phyloP scores from a whole-genome alignment of 768 basidiomycete genomes.

The Tylopilus rubrobrunneus region DNA sequence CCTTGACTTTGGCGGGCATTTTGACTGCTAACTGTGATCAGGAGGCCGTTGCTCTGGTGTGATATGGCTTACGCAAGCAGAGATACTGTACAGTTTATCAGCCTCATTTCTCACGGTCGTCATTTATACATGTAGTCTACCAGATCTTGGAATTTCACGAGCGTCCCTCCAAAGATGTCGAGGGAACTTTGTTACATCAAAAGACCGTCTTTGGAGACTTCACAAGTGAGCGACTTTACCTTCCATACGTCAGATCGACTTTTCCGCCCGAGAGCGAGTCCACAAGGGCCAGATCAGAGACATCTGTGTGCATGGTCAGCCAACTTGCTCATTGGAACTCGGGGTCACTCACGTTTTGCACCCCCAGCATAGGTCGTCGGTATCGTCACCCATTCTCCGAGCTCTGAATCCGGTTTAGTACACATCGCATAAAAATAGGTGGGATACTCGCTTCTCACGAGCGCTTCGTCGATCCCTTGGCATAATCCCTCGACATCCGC shows the following conservation, averaged over 20 bases:
- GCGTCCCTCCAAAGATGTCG: constrained; percentile 67
- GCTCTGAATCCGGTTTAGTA: constrained; percentile 44
- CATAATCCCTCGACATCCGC: constrained; percentile 99
- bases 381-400: constrained; percentile 88
- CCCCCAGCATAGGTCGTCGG: constrained; percentile 98
- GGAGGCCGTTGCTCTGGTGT: constrained; percentile 29
- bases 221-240: constrained; percentile 23
- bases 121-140: constrained; percentile 7
- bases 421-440: background rate
- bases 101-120: constrained; percentile 37
- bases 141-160: constrained; percentile 59
- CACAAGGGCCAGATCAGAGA: constrained; percentile 79
- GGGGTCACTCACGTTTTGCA: constrained; percentile 61
- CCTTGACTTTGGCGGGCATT: constrained; percentile 92
- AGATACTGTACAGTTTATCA: constrained; percentile 40
- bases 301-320: constrained; percentile 45
- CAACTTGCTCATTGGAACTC: background rate
- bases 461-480: constrained; percentile 88
- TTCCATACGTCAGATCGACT: constrained; percentile 46
- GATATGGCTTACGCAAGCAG: constrained; percentile 29
- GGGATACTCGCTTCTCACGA: constrained; percentile 65
- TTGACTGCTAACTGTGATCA: constrained; percentile 36
- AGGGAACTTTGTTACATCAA: constrained; percentile 40
- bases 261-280: constrained; percentile 74
- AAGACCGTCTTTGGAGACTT: background rate